These are phyloP conservation scores for Pholiota adiposa DNA, from an alignment of 1,284 basidiomycete genomes.

Conservation along the genomic window DNA sequence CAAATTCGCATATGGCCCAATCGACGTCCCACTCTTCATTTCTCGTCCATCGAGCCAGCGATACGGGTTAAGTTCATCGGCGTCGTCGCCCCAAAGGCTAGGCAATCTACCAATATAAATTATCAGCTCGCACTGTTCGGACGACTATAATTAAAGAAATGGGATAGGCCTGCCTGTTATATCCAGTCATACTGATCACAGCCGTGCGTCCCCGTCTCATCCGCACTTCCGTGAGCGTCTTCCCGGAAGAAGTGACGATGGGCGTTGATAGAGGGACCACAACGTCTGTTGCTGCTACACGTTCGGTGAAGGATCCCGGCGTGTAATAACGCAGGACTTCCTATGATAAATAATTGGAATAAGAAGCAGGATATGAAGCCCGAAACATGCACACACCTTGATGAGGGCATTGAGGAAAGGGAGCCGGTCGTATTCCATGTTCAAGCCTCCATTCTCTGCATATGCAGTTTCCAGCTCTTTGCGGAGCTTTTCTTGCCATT, in stretches of 20 bases:
- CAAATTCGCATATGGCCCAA: slow-evolving; percentile 14
- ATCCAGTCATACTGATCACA: slow-evolving; percentile 5
- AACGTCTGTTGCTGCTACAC: not conserved
- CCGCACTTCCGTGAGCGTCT: not conserved
- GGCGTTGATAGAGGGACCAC: slow-evolving; percentile 3
- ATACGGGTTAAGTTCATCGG: slow-evolving; percentile 4
- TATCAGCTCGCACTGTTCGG: not conserved
- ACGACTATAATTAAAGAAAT: not conserved
- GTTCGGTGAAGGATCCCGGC: slow-evolving; percentile 4
- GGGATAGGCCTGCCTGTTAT: not conserved
- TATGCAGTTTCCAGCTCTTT: not conserved
- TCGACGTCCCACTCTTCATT: not conserved
- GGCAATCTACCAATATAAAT: not conserved
- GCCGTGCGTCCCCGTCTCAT: slow-evolving; percentile 1
- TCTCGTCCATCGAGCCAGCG: slow-evolving; percentile 6
- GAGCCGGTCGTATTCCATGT: slow-evolving; percentile 6
- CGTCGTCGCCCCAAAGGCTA: slow-evolving; percentile 9
- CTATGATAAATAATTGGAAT: not conserved
- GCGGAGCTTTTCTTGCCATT: slow-evolving; percentile 7
- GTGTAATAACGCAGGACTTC: slow-evolving; percentile 8
- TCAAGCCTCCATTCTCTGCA: not conserved
- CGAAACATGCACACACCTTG: not conserved
- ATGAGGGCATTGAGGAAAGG: slow-evolving; percentile 12
- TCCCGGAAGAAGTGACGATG: not conserved
- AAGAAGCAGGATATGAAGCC: not conserved